Evolutionary conservation across 768 basidiomycete species (phyloP), one percentile per base, ranked within the genome.

Genomic region (Cyathus striatus): DNA sequence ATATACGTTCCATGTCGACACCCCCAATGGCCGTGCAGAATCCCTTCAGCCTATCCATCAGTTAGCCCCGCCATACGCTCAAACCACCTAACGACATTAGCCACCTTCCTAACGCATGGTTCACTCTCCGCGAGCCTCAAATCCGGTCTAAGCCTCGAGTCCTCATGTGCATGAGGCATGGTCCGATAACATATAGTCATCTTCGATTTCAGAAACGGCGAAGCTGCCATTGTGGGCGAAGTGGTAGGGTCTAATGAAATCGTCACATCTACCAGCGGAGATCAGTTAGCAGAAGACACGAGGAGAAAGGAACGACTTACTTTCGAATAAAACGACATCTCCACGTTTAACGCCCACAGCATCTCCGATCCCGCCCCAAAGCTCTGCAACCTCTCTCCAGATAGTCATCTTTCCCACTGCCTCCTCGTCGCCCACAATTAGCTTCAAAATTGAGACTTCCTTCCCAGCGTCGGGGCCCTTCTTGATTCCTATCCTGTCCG

Each of bases 181-280:
- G 86, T 83, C 16, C 89, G 79, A 61, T 84, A 91, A 56, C 89
- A 91, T 13, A 90, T 81, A 49, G 81, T 71, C 37, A 79, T 56
- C 40, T 58, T 64, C 1, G 86, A 83, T 37, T 73, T 77, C 20
- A 81, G 71, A 50, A 78, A 73, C 10, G 83, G 79, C 1, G 88
- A 90, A 0, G 86, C 88, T 0, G 80, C 78, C 21, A 90, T 62
- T 2, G 68, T 66, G 38, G 77, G 60, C 1, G 78, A 68, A 1
- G 68, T 59, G 7, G 59, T 52, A 1, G 67, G 54, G 47, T 78
- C 73, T 54, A 66, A 74, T 6, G 65, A 57, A 2, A 72, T 73
- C 34, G 64, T 66, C 10, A 86, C 71, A 56, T 81, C 84, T 86
- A 40, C 4, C 43, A 44, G 23, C 35, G 43, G 38, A 50, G 39